Percentiles rank a stretch among this genome's conserved stretches.
Conservation (phyloP, 129 eudicot genomes). For the Escallonia herrerae region DNA sequence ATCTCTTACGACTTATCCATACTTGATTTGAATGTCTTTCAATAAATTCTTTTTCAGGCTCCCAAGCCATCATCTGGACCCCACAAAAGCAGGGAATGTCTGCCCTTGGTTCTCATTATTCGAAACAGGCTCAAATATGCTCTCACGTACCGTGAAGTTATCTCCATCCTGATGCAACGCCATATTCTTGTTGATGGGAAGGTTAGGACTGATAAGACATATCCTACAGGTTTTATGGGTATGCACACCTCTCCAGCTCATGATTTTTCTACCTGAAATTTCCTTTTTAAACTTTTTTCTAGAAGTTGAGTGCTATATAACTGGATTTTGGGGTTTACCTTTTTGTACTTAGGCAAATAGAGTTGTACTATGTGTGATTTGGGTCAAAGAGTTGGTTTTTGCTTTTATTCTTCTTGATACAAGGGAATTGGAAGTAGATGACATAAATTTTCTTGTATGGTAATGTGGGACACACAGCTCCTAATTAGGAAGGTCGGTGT, state of each 20-base stretch:
- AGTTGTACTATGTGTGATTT: too few species aligned
- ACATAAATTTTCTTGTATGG: too few species aligned
- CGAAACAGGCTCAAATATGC: slow-evolving; percentile 58
- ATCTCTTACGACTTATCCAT: neutral
- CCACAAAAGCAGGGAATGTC: slow-evolving; percentile 51
- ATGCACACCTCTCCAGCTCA: neutral
- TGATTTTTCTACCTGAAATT: too few species aligned
- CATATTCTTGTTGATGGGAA: slow-evolving; percentile 54
- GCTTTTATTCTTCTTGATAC: too few species aligned
- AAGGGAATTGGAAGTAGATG: too few species aligned
- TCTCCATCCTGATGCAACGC: slow-evolving; percentile 58
- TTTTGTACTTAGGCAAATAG: too few species aligned
- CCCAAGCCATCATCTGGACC: slow-evolving; percentile 65
- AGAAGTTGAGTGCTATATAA: too few species aligned
- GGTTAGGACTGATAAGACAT: slow-evolving; percentile 57
- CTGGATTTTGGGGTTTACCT: too few species aligned
- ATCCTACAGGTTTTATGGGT: slow-evolving; percentile 75
- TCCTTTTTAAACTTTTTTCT: too few species aligned
- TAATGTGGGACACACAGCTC: too few species aligned
- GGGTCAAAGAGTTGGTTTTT: too few species aligned
- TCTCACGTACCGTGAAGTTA: slow-evolving; percentile 54
- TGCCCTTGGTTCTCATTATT: slow-evolving; percentile 44
- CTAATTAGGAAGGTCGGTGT: too few species aligned
- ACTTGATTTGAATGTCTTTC: neutral
- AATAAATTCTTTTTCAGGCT: slow-evolving; percentile 24